phyloP scores from a whole-genome alignment of 805 yeast species.

The Metschnikowia drakensbergensis region DNA sequence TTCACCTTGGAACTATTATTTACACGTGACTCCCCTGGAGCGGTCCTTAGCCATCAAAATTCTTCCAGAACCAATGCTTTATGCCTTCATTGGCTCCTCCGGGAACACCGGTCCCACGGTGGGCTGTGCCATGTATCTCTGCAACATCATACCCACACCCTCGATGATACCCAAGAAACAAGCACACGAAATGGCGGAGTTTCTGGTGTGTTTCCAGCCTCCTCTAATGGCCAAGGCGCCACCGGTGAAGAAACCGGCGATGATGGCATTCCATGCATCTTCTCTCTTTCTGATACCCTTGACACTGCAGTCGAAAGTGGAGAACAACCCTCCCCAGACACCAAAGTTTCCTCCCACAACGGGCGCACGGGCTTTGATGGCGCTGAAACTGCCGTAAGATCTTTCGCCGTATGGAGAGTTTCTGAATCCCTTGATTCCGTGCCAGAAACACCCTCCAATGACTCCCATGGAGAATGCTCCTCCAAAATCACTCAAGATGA shows the following conservation, averaged over 20 bases:
- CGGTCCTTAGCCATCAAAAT: background rate
- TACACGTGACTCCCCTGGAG: conserved; percentile 12
- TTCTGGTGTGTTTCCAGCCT: conserved; percentile 95
- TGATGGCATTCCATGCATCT: conserved; percentile 97
- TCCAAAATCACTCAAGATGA: conserved; percentile 93
- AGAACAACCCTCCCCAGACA: conserved; percentile 98
- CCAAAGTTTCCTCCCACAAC: conserved; percentile 99
- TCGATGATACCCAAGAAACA: conserved; percentile 94
- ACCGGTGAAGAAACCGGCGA: conserved; percentile 97
- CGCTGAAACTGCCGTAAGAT: conserved; percentile 80
- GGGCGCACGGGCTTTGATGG: conserved; percentile 95
- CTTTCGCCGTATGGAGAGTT: conserved; percentile 98
- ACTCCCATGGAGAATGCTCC: conserved; percentile 99
- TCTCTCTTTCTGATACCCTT: conserved; percentile 96
- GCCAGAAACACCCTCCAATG: conserved; percentile 98
- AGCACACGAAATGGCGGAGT: conserved; percentile 96
- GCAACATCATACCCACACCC: conserved; percentile 97
- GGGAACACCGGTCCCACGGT: conserved; percentile 44
- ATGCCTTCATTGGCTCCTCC: conserved; percentile 41
- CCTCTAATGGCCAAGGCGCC: conserved; percentile 98
- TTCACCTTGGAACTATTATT: conserved; percentile 4
- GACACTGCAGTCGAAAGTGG: conserved; percentile 92
- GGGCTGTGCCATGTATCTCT: conserved; percentile 82
- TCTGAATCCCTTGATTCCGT: conserved; percentile 97
- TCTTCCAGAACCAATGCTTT: conserved; percentile 1